A percentile compares a stretch with the other conserved stretches of the same genome.
phyloP scores from a whole-genome alignment of 2,329 filamentous ascomycete genomes.

The Trichoderma gracile region DNA sequence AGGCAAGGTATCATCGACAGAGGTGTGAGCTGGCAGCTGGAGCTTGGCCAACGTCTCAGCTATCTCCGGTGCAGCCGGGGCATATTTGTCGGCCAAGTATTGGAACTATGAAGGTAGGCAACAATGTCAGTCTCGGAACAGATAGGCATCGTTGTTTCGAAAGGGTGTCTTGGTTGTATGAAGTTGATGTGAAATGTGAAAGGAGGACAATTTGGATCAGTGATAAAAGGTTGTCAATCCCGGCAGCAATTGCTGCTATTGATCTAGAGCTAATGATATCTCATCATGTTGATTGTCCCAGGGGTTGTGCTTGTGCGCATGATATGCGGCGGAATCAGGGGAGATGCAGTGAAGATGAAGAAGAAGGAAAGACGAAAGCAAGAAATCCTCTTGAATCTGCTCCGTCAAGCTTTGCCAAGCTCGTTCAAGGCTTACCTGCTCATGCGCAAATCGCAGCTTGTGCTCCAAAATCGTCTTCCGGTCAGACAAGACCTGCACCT shows the following conservation, averaged over 20 bases:
- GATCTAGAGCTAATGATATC: conserved; percentile 78
- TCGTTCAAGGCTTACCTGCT: conserved; percentile 55
- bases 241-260: conserved; percentile 59
- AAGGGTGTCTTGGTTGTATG: background rate
- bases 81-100: conserved; percentile 67
- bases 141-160: background rate
- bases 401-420: background rate
- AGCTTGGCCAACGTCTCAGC: conserved; percentile 66
- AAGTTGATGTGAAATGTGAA: conserved; percentile 31
- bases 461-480: conserved; percentile 66
- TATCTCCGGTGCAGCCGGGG: conserved; percentile 64
- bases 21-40: conserved; percentile 59
- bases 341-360: background rate
- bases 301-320: background rate
- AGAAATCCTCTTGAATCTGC: background rate
- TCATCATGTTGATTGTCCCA: conserved; percentile 41
- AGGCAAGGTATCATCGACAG: conserved; percentile 50
- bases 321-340: background rate
- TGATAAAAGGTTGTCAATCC: conserved; percentile 58
- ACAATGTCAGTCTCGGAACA: background rate
- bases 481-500: conserved; percentile 64
- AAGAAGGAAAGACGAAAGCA: conserved; percentile 26
- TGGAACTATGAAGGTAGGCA: conserved; percentile 54
- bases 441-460: conserved; percentile 66
- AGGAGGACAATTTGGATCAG: conserved; percentile 19